Conservation (phyloP, 768 basidiomycete species). For the Tricholoma bakamatsutake region DNA sequence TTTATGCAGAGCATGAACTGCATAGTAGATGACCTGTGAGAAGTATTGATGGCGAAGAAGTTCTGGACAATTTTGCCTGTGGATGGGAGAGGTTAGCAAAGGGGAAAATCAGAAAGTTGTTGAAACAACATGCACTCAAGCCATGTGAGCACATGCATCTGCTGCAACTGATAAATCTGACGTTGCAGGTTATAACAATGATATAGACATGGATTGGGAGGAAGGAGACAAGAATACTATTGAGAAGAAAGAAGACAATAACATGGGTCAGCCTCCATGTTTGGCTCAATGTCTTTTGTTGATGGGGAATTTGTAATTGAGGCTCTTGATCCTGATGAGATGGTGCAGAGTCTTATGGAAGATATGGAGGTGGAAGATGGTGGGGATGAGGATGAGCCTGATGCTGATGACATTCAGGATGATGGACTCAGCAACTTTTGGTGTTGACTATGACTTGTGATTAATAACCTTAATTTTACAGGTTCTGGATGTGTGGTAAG, state of each 20-base stretch:
- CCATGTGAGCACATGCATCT: neutral
- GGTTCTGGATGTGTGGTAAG: neutral
- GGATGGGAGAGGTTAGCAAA: conserved; percentile 12
- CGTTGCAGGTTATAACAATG: neutral
- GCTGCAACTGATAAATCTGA: neutral
- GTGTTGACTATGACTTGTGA: neutral
- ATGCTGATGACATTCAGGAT: too few relatives aligned
- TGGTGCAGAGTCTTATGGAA: neutral
- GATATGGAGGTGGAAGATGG: too few relatives aligned
- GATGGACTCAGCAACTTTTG: too few relatives aligned
- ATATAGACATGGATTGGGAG: neutral
- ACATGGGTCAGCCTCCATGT: neutral
- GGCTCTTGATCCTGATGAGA: neutral
- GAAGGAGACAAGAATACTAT: too few relatives aligned
- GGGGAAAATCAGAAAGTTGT: conserved; percentile 8
- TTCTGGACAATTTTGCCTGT: conserved; percentile 12
- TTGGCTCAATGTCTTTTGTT: neutral
- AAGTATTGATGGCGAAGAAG: conserved; percentile 8
- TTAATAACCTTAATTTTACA: neutral
- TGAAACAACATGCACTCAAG: conserved; percentile 1
- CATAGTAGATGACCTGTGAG: conserved; percentile 17
- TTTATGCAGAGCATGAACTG: conserved; percentile 9
- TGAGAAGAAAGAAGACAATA: neutral
- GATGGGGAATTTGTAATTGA: neutral
- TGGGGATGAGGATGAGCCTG: too few relatives aligned